These are phyloP conservation scores for Castanea sativa DNA, from an alignment of 306 rosid species.

Conservation along the genomic window DNA sequence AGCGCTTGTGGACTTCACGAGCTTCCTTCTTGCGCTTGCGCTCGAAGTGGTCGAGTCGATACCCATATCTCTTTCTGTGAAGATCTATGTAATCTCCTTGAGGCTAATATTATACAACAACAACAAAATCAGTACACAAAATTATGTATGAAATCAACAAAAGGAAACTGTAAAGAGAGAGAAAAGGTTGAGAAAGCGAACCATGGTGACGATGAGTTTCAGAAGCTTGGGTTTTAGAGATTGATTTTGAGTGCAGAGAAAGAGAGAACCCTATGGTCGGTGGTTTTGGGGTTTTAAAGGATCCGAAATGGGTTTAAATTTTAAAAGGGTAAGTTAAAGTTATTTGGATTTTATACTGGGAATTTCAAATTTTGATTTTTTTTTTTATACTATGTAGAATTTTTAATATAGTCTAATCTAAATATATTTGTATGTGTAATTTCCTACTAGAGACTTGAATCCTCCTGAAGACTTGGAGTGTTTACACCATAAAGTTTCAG, in stretches of 20 bases:
- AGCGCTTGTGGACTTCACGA: constrained; percentile 74
- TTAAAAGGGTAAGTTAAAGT: too few relatives aligned
- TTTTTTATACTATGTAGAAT: too few relatives aligned
- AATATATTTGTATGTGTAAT: too few relatives aligned
- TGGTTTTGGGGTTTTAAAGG: neutral
- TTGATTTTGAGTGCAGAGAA: neutral
- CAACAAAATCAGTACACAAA: neutral
- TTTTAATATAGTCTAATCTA: too few relatives aligned
- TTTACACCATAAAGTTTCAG: too few relatives aligned
- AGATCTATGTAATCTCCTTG: constrained; percentile 97
- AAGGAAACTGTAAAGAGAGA: neutral
- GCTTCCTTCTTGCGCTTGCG: constrained; percentile 93
- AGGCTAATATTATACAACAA: constrained; percentile 43
- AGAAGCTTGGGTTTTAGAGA: neutral
- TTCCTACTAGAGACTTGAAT: too few relatives aligned
- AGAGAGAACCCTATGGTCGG: neutral
- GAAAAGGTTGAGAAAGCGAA: constrained; percentile 7
- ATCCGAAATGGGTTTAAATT: too few relatives aligned
- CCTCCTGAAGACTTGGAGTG: too few relatives aligned
- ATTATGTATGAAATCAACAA: neutral
- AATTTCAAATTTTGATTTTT: too few relatives aligned
- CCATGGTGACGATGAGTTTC: constrained; percentile 17
- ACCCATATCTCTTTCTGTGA: constrained; percentile 79
- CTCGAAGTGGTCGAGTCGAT: constrained; percentile 76
- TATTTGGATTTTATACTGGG: too few relatives aligned